Conservation (phyloP, 257 asterid species). For the Nicotiana noctiflora region DNA sequence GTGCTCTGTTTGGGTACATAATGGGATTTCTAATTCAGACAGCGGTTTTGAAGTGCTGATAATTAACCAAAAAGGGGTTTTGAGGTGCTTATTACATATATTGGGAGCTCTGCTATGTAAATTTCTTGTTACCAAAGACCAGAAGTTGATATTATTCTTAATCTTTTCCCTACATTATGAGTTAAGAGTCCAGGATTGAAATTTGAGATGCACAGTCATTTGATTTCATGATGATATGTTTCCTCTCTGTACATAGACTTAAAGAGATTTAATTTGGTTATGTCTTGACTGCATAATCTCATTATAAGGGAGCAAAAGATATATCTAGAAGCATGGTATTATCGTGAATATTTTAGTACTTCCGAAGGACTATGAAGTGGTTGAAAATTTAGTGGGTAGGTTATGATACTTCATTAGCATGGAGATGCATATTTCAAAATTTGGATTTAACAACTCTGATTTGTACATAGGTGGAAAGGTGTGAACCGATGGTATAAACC, state of each 20-base stretch:
- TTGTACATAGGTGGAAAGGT: slow-evolving; percentile 69
- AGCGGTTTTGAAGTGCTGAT: neutral
- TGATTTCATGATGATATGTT: neutral
- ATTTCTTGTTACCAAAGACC: neutral
- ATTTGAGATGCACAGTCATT: neutral
- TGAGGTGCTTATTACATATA: neutral
- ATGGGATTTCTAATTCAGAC: neutral
- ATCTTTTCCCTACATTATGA: neutral
- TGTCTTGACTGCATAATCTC: neutral
- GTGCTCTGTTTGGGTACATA: neutral
- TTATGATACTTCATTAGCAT: neutral
- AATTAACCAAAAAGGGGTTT: neutral
- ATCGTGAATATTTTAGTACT: neutral
- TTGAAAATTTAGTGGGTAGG: neutral
- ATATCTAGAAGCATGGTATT: neutral
- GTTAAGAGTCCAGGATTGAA: neutral
- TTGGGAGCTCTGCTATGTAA: neutral
- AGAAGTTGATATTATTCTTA: neutral
- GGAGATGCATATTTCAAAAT: neutral
- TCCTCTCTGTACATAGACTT: neutral
- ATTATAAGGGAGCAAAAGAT: neutral
- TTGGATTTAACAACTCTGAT: neutral
- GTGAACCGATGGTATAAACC: slow-evolving; percentile 51
- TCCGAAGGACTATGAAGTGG: neutral
- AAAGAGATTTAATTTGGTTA: neutral